Evolutionary conservation across 108 stramenopile genomes (phyloP), one percentile per base, ranked within the genome.

Genomic region (Nannochloropsis oceanica): DNA sequence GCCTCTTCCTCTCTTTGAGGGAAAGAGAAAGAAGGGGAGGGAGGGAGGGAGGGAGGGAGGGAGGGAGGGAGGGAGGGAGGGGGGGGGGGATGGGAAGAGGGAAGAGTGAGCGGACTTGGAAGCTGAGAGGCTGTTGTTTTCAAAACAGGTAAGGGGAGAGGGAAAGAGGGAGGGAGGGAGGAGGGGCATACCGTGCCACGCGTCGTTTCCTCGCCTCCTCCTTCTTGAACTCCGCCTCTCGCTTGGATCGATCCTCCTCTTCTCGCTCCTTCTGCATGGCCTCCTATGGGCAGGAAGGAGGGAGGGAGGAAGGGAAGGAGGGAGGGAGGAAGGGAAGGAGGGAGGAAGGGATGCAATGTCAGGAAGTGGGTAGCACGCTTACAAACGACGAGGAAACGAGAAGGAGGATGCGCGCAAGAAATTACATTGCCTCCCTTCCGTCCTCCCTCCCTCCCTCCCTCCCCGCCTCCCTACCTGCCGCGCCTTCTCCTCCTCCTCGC

Each of bases 1-100:
- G 96, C 96, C 11, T 88, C 92, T 89, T 26, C 86, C 42, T 90
- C 90, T 73, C 59, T 18, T 73, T 18, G 83, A 26, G 43, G 26
- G 83, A 83, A 12, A 25, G 26, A 22, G 43, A 8, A n/a, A n/a
- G n/a, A n/a, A n/a, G n/a, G 25, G 12, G 26, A 0, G 13, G 42
- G 8, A 34, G 44, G n/a, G 3, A 79, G 12, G 11, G 20, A 82
- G 27, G 2, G 13, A 11, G 13, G 83, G 84, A 81, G n/a, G n/a
- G n/a, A n/a, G n/a, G n/a, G n/a, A n/a, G n/a, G n/a, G n/a, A n/a
- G n/a, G n/a, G n/a, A n/a, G n/a, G n/a, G n/a, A n/a, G n/a, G n/a
- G n/a, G n/a, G n/a, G n/a, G n/a, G n/a, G n/a, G n/a, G n/a, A n/a
- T n/a, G n/a, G 18, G 46, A 0, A 50, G 46, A 18, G 46, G 46